These are phyloP conservation scores for Tagetes erecta DNA, from an alignment of 129 eudicot genomes.

Conservation along the genomic window DNA sequence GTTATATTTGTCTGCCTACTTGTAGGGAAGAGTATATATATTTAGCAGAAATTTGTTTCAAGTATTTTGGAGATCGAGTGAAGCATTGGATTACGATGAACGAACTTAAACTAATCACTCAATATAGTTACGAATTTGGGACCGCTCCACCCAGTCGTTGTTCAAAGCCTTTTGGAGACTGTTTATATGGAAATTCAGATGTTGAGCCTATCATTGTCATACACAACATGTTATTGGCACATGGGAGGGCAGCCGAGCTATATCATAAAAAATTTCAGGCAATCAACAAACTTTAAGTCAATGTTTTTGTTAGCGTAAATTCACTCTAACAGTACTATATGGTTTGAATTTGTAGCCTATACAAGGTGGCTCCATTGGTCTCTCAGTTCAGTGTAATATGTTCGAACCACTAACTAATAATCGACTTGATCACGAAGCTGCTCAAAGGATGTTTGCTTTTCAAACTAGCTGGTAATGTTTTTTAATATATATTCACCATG, in stretches of 20 bases:
- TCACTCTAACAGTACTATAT: background rate
- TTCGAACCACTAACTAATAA: slow-evolving; percentile 53
- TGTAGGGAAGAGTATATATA: slow-evolving; percentile 69
- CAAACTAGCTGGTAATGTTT: slow-evolving; percentile 51
- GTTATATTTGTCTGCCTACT: background rate
- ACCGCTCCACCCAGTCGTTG: slow-evolving; percentile 61
- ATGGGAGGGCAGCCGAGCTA: slow-evolving; percentile 68
- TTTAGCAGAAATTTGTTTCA: slow-evolving; percentile 65
- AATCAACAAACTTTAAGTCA: slow-evolving; percentile 10
- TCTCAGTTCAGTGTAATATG: slow-evolving; percentile 35
- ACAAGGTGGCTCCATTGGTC: slow-evolving; percentile 63
- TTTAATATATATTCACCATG: background rate
- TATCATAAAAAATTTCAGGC: slow-evolving; percentile 63
- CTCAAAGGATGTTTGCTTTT: slow-evolving; percentile 61
- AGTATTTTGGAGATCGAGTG: slow-evolving; percentile 69
- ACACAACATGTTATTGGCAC: slow-evolving; percentile 71
- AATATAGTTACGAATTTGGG: slow-evolving; percentile 42
- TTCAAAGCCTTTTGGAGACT: slow-evolving; percentile 68
- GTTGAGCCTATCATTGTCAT: slow-evolving; percentile 64
- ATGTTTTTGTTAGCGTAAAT: background rate
- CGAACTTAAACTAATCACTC: slow-evolving; percentile 55
- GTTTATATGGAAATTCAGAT: slow-evolving; percentile 60
- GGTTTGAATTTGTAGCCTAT: slow-evolving; percentile 37
- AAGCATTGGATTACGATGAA: slow-evolving; percentile 71
- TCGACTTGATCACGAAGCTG: slow-evolving; percentile 49